These are phyloP conservation scores for Piper longum DNA, from an alignment of 164 flowering plant genomes.

Conservation along the genomic window DNA sequence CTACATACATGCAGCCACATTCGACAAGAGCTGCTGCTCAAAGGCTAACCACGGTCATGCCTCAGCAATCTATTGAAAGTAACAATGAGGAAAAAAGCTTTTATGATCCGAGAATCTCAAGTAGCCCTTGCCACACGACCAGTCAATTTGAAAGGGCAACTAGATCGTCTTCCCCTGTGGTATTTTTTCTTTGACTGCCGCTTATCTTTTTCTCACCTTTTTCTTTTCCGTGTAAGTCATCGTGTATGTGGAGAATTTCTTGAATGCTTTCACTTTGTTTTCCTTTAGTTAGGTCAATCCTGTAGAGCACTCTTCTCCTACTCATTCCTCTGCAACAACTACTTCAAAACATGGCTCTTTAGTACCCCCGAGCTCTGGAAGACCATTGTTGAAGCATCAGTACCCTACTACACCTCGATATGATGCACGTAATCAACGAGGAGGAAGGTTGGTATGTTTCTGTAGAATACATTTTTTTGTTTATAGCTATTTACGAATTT, in stretches of 20 bases:
- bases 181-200: not conserved
- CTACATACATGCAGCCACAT: conserved; percentile 32
- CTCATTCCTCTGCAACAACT: conserved; percentile 21
- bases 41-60: conserved; percentile 80
- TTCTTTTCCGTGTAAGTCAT: no score
- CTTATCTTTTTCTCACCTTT: not conserved
- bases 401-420: conserved; percentile 14
- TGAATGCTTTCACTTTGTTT: conserved; percentile 10
- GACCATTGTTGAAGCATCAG: conserved; percentile 33
- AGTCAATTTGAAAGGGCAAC: conserved; percentile 9
- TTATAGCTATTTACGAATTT: not conserved
- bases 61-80: conserved; percentile 46
- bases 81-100: conserved; percentile 41
- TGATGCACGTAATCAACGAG: conserved; percentile 30
- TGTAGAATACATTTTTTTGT: not conserved
- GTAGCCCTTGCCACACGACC: not conserved
- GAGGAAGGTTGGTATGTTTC: conserved; percentile 32
- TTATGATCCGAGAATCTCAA: conserved; percentile 5
- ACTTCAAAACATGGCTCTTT: conserved; percentile 31
- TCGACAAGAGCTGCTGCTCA: conserved; percentile 87
- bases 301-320: conserved; percentile 24
- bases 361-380: conserved; percentile 43
- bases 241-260: conserved; percentile 1
- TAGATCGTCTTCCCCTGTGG: conserved; percentile 41
- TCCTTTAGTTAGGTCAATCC: conserved; percentile 40